Conservation (phyloP, 495 filamentous ascomycete species). For the Lichenothelia convexa region DNA sequence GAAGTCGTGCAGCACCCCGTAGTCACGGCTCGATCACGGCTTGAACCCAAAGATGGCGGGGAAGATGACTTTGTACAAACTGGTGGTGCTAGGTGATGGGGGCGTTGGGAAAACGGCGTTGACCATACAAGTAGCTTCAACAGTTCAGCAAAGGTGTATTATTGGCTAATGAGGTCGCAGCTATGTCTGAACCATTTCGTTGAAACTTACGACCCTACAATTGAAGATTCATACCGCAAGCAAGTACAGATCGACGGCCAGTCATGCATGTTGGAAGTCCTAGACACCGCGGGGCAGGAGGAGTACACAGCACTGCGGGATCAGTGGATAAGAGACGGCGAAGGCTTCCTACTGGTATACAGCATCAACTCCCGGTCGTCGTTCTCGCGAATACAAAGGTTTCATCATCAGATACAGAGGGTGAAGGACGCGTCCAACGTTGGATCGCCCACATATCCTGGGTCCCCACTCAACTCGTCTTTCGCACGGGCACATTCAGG, state of each 20-base stretch:
- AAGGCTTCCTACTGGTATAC: constrained; percentile 95
- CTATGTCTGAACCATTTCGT: constrained; percentile 64
- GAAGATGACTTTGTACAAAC: constrained; percentile 94
- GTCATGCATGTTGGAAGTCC: constrained; percentile 94
- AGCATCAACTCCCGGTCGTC: constrained; percentile 92
- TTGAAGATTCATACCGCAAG: constrained; percentile 94
- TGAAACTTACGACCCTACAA: constrained; percentile 89
- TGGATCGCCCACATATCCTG: constrained; percentile 43
- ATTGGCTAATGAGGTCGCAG: constrained; percentile 20
- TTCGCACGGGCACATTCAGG: constrained; percentile 37
- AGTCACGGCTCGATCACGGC: too few species aligned
- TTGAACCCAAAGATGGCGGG: constrained; percentile 47
- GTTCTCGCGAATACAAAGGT: constrained; percentile 83
- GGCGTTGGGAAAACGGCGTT: constrained; percentile 93
- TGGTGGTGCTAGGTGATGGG: constrained; percentile 92
- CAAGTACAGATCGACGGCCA: constrained; percentile 95
- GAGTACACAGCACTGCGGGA: constrained; percentile 95
- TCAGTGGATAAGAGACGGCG: constrained; percentile 96
- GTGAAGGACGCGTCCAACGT: constrained; percentile 86
- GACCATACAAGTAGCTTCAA: constrained; percentile 63
- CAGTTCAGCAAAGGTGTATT: constrained; percentile 2
- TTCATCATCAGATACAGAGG: constrained; percentile 90
- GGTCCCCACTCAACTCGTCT: constrained; percentile 49
- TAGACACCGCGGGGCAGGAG: constrained; percentile 98
- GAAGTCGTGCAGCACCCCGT: too few species aligned